These are phyloP conservation scores for Backusella liffmaniae DNA, from an alignment of 192 early-diverging fungal genomes.

Conservation along the genomic window DNA sequence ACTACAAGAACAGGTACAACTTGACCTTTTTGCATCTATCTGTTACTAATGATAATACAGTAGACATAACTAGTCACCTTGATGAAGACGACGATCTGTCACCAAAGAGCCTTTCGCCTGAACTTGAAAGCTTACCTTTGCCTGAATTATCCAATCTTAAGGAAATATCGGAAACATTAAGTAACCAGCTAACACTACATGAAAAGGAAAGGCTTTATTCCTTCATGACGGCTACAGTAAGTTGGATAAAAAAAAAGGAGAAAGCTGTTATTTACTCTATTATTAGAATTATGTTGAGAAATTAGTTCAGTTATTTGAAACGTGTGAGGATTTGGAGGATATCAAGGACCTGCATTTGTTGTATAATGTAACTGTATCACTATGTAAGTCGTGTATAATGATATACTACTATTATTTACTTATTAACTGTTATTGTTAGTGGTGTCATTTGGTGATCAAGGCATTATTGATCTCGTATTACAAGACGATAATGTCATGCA, in stretches of 20 bases:
- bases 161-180: conserved; percentile 69
- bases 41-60: background rate
- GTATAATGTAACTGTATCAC: conserved; percentile 70
- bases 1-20: conserved; percentile 13
- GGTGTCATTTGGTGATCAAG: conserved; percentile 79
- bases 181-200: conserved; percentile 48
- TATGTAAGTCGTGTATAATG: conserved; percentile 56
- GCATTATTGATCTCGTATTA: conserved; percentile 72
- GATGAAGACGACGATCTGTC: background rate
- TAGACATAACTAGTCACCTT: background rate
- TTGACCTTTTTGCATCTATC: background rate
- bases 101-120: background rate
- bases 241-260: background rate
- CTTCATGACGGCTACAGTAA: background rate
- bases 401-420: background rate
- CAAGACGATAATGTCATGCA: conserved; percentile 72
- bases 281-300: conserved; percentile 69
- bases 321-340: conserved; percentile 83
- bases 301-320: conserved; percentile 66
- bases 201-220: conserved; percentile 62
- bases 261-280: background rate
- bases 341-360: conserved; percentile 69
- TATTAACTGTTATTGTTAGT: conserved; percentile 3
- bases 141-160: conserved; percentile 68
- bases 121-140: conserved; percentile 51